phyloP scores from a whole-genome alignment of 768 basidiomycete genomes.

The Crepidotus variabilis region DNA sequence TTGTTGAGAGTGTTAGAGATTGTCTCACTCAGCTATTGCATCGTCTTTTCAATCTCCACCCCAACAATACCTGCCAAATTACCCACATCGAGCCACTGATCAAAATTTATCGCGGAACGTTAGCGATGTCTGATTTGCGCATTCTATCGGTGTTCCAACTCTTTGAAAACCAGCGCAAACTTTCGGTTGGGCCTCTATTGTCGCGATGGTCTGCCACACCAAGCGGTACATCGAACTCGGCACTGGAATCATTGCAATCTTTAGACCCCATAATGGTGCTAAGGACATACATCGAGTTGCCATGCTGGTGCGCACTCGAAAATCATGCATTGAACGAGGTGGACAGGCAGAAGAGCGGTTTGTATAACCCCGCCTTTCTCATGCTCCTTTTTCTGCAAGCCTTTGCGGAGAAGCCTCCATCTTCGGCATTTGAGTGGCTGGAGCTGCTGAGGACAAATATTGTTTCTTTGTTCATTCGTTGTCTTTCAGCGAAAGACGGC shows the following conservation, averaged over 20 bases:
- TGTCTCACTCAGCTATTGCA: slow-evolving; percentile 55
- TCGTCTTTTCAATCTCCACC: slow-evolving; percentile 70
- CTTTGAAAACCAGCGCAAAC: slow-evolving; percentile 69
- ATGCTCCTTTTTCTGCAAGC: slow-evolving; percentile 63
- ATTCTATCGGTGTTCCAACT: slow-evolving; percentile 75
- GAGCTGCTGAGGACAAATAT: slow-evolving; percentile 81
- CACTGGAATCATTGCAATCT: slow-evolving; percentile 63
- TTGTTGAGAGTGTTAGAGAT: slow-evolving; percentile 31
- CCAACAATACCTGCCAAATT: slow-evolving; percentile 80
- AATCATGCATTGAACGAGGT: slow-evolving; percentile 26
- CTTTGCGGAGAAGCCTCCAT: slow-evolving; percentile 54
- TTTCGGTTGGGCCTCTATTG: slow-evolving; percentile 62
- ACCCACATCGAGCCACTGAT: slow-evolving; percentile 79
- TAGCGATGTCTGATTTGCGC: slow-evolving; percentile 58
- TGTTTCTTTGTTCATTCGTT: slow-evolving; percentile 66
- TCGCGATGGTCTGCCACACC: slow-evolving; percentile 56
- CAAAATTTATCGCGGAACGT: slow-evolving; percentile 69
- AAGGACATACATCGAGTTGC: slow-evolving; percentile 69
- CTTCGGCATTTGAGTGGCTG: slow-evolving; percentile 75
- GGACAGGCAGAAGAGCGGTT: slow-evolving; percentile 28
- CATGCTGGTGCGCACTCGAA: slow-evolving; percentile 54
- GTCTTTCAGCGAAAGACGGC: slow-evolving; percentile 63
- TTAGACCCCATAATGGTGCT: slow-evolving; percentile 69
- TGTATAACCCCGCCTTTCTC: slow-evolving; percentile 83
- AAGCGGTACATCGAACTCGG: slow-evolving; percentile 37